Base-by-base conservation (phyloP, 768 basidiomycete genomes). In the Phanerodontia chrysosporium region DNA sequence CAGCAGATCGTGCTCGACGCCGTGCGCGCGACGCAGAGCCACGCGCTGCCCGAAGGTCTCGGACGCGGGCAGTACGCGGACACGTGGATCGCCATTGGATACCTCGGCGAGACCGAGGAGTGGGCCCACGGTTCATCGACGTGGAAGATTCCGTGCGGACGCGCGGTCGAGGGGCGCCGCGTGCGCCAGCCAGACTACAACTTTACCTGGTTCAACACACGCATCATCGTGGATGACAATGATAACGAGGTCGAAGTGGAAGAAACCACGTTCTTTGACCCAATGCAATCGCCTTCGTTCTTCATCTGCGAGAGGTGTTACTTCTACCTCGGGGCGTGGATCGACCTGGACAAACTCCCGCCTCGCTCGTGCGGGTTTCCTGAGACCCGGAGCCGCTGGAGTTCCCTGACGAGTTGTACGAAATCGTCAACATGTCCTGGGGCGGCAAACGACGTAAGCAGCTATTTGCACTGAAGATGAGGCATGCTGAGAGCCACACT, bases 341-440 rank as follows among this genome's bases (percentile, higher is more conserved):
- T 57, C 45, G 55, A 57, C 29, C 5, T 27, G 48, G 7, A 18
- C 24, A 18, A 28, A 13, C 21, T 49, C 24, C 48, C 48, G 22
- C 9, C 7, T 1, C 48, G 48, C 7, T 9, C 24, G 24, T 8
- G 25, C 28, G 48, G 24, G 25, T 49, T 27, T 18, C 48, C 46
- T 7, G 21, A 10, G 46, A 57, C 21, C 4, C 27, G 12, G 28
- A 32, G 45, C 32, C 45, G 8, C 22, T 57, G 5, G 6, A 21
- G 13, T 57, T 57, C 22, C 45, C 45, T 9, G 55, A 45, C 13
- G 55, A 48, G 55, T 30, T 57, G 25, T 57, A 57, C 22, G 55
- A 57, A 18, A 16, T 57, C 7, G 25, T 36, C 28, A 46, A 57
- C 46, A 14, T 44, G 13, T 44, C 2, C 25, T 35, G 5, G 1